Evolutionary conservation across 176 grass and related monocot genomes (phyloP).

Genomic region (Oryza officinalis): DNA sequence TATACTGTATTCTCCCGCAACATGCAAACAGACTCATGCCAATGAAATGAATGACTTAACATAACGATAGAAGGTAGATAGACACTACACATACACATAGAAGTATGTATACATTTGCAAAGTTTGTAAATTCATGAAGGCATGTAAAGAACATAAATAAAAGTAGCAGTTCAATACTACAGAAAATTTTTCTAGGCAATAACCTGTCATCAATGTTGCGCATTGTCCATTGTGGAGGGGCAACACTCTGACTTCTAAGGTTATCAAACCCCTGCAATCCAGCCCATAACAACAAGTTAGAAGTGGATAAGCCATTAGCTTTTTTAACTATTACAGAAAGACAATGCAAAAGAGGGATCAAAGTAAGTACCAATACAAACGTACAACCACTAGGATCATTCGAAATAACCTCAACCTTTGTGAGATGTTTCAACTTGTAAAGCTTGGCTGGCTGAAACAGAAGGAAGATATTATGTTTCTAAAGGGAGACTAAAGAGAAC

Average conservation of each 20-base stretch:
- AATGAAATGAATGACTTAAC: slow-evolving; percentile 5
- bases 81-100: background rate
- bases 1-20: slow-evolving; percentile 13
- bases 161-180: slow-evolving; percentile 35
- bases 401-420: slow-evolving; percentile 92
- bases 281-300: slow-evolving; percentile 31
- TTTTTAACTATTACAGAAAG: slow-evolving; percentile 31
- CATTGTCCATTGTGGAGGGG: slow-evolving; percentile 99
- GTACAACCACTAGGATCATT: slow-evolving; percentile 98
- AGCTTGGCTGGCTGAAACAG: slow-evolving; percentile 77
- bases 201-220: slow-evolving; percentile 99
- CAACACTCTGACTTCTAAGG: slow-evolving; percentile 93
- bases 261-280: slow-evolving; percentile 88
- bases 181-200: slow-evolving; percentile 47
- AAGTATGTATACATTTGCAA: background rate
- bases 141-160: slow-evolving; percentile 21
- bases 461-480: slow-evolving; percentile 20
- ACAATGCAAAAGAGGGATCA: slow-evolving; percentile 30
- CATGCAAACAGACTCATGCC: slow-evolving; percentile 22
- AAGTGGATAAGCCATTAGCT: slow-evolving; percentile 32
- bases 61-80: background rate
- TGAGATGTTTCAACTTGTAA: slow-evolving; percentile 98
- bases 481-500: slow-evolving; percentile 10
- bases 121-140: slow-evolving; percentile 16
- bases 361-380: slow-evolving; percentile 89